Conservation (phyloP, 768 basidiomycete genomes). For the Trametes maxima region DNA sequence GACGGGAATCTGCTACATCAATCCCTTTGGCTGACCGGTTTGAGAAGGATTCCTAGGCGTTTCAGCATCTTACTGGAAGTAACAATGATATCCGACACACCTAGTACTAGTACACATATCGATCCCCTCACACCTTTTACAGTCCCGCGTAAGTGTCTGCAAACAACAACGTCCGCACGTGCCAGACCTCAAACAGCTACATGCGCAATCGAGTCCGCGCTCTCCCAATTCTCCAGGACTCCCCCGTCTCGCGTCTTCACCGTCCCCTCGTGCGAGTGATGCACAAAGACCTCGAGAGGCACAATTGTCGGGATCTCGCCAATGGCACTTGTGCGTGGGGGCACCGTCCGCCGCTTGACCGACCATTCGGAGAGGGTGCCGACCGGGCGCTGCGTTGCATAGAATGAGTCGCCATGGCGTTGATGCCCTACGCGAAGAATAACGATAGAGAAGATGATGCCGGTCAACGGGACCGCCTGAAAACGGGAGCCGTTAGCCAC, state of each 20-base stretch:
- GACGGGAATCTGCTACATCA: too few species aligned
- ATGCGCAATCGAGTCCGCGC: not conserved
- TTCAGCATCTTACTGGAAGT: too few species aligned
- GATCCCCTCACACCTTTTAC: too few species aligned
- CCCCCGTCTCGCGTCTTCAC: not conserved
- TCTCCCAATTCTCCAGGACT: not conserved
- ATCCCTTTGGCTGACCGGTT: too few species aligned
- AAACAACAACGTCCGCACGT: too few species aligned
- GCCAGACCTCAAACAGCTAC: too few species aligned
- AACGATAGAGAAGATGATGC: conserved; percentile 11
- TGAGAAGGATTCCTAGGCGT: too few species aligned
- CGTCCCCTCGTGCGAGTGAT: not conserved
- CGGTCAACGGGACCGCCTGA: conserved; percentile 4
- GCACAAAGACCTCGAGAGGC: not conserved
- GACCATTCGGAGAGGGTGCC: not conserved
- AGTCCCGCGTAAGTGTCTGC: too few species aligned
- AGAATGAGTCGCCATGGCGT: conserved; percentile 3
- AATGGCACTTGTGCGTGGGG: not conserved
- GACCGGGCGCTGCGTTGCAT: not conserved
- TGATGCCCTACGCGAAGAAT: conserved; percentile 12
- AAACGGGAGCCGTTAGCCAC: not conserved
- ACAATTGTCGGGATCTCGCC: not conserved
- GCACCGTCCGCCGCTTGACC: not conserved
- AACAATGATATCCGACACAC: too few species aligned
- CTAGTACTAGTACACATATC: too few species aligned